Evolutionary conservation across 2,329 filamentous ascomycete genomes (phyloP).

Genomic region (Calonectria crousiana): DNA sequence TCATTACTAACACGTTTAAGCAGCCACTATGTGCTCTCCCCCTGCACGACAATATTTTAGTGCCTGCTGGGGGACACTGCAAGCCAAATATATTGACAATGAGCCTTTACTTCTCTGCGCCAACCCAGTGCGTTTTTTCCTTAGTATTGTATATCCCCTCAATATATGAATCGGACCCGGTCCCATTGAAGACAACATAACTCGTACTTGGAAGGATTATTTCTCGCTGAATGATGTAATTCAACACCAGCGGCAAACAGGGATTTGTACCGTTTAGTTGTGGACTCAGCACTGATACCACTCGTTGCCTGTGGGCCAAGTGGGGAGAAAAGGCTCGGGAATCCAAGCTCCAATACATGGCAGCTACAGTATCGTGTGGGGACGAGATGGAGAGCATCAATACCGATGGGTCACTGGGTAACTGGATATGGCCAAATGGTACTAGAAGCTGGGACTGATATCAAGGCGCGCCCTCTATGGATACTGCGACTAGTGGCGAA

Average conservation of each 20-base stretch:
- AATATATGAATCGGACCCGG: no score
- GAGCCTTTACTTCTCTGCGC: background rate
- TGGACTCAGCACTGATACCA: background rate
- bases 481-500: background rate
- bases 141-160: background rate
- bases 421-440: background rate
- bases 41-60: background rate
- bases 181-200: background rate
- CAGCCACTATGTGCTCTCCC: background rate
- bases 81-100: background rate
- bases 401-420: background rate
- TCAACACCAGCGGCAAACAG: background rate
- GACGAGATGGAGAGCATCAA: background rate
- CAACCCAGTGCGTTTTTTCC: background rate
- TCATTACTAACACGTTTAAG: background rate
- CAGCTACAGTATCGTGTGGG: background rate
- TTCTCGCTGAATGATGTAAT: background rate
- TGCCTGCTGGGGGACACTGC: background rate
- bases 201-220: background rate
- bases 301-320: background rate
- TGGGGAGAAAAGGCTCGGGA: background rate
- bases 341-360: background rate
- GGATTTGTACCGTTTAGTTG: background rate
- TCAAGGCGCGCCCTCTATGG: background rate
- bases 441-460: background rate